Conservation (phyloP, 2,329 filamentous ascomycete genomes). For the Hymenoscyphus infarciens region DNA sequence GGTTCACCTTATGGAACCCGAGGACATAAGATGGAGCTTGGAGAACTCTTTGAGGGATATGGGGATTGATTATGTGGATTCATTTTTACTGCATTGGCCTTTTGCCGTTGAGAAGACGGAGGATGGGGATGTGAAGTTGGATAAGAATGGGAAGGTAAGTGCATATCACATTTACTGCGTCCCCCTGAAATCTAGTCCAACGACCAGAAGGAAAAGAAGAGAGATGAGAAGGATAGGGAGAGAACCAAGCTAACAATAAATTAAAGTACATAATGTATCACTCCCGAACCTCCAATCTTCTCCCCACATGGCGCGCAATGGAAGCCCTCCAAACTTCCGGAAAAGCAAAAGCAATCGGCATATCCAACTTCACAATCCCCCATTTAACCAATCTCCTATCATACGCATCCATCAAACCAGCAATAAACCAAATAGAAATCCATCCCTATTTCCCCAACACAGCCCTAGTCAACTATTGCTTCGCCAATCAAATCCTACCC, state of each 20-base stretch:
- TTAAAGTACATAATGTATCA: conserved; percentile 56
- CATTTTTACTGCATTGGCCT: conserved; percentile 82
- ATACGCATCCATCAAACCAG: conserved; percentile 45
- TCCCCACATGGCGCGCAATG: conserved; percentile 68
- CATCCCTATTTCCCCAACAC: conserved; percentile 71
- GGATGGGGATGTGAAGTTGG: conserved; percentile 57
- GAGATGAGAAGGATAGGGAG: background rate
- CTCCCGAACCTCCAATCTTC: conserved; percentile 60
- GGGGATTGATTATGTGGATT: conserved; percentile 75
- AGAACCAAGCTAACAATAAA: conserved; percentile 2
- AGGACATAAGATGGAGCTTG: conserved; percentile 63
- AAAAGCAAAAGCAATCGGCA: conserved; percentile 55
- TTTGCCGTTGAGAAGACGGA: conserved; percentile 70
- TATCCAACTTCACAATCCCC: conserved; percentile 55
- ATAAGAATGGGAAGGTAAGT: conserved; percentile 47
- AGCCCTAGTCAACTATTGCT: conserved; percentile 66
- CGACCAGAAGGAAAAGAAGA: background rate
- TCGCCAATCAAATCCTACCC: conserved; percentile 64
- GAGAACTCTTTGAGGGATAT: conserved; percentile 69
- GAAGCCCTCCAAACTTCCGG: conserved; percentile 59
- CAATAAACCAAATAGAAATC: conserved; percentile 60
- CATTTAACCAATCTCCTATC: conserved; percentile 50
- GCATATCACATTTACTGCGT: background rate
- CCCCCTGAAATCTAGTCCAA: background rate
- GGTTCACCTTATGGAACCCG: conserved; percentile 63